phyloP scores from a whole-genome alignment of 805 yeast species.

The Wickerhamomyces bisporus region DNA sequence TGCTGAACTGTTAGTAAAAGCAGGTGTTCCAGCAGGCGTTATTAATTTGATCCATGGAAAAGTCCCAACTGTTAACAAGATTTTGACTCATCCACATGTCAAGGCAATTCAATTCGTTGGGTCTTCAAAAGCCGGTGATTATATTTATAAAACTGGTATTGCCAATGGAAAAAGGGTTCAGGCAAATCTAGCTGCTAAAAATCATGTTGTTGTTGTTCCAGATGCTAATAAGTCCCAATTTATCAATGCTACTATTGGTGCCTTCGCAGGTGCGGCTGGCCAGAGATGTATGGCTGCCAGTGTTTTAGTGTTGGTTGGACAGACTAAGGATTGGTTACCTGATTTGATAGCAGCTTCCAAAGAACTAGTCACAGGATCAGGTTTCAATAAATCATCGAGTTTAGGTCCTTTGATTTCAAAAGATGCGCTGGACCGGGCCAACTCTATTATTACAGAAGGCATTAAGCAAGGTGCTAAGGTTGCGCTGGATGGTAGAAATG shows the following conservation, averaged over 20 bases:
- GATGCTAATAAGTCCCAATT: constrained; percentile 65
- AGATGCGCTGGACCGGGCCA: constrained; percentile 45
- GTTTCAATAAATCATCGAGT: constrained; percentile 56
- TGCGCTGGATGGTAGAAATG: constrained; percentile 58
- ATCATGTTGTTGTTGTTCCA: constrained; percentile 67
- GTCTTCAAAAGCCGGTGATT: constrained; percentile 68
- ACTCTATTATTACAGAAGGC: constrained; percentile 47
- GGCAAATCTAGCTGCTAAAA: constrained; percentile 73
- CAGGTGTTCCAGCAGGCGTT: constrained; percentile 72
- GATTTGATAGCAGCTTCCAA: constrained; percentile 57
- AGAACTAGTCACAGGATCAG: constrained; percentile 54
- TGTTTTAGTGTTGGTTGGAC: constrained; percentile 66
- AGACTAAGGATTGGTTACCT: constrained; percentile 53
- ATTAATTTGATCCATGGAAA: constrained; percentile 68
- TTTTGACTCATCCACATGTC: constrained; percentile 64
- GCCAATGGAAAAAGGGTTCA: constrained; percentile 74
- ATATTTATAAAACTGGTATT: constrained; percentile 61
- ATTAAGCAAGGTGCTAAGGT: constrained; percentile 54
- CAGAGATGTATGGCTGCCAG: constrained; percentile 82
- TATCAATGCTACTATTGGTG: constrained; percentile 62
- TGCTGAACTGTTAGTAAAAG: constrained; percentile 62
- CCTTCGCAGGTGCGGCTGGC: constrained; percentile 82
- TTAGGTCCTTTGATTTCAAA: constrained; percentile 69
- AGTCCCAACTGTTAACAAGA: constrained; percentile 64
- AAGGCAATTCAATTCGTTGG: constrained; percentile 76